These are phyloP conservation scores for Colletotrichum shisoi DNA, from an alignment of 2,329 filamentous ascomycete species.

Conservation along the genomic window DNA sequence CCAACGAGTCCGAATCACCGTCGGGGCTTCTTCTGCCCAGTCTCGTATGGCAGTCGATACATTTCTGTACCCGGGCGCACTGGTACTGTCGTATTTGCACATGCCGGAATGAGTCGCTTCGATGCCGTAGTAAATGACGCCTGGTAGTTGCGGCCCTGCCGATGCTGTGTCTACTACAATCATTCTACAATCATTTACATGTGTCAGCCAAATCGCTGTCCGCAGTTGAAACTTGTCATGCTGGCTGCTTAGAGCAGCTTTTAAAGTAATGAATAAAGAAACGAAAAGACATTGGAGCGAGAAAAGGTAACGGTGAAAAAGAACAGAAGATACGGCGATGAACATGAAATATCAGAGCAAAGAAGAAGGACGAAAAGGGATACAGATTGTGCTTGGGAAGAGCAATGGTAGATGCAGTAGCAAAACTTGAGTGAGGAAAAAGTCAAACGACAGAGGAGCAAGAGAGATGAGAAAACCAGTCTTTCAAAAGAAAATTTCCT, in stretches of 20 bases:
- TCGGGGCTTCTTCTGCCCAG: slow-evolving; percentile 63
- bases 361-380: not conserved
- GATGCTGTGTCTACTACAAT: slow-evolving; percentile 75
- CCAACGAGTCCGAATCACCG: slow-evolving; percentile 66
- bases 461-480: not conserved
- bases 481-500: not conserved
- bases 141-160: slow-evolving; percentile 72
- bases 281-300: not conserved
- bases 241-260: not conserved
- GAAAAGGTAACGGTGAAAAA: not conserved
- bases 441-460: too few relatives aligned
- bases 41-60: slow-evolving; percentile 59
- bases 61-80: slow-evolving; percentile 69
- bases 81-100: slow-evolving; percentile 73
- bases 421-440: not conserved
- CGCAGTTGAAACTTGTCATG: too few relatives aligned
- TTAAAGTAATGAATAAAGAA: too few relatives aligned
- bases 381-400: not conserved
- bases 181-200: slow-evolving; percentile 45
- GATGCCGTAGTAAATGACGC: slow-evolving; percentile 77
- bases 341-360: not conserved
- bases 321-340: too few relatives aligned
- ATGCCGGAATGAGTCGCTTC: slow-evolving; percentile 75
- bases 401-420: not conserved
- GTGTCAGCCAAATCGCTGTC: not conserved